Conservation (phyloP, 1,284 basidiomycete species). For the Caloboletus firmus region DNA sequence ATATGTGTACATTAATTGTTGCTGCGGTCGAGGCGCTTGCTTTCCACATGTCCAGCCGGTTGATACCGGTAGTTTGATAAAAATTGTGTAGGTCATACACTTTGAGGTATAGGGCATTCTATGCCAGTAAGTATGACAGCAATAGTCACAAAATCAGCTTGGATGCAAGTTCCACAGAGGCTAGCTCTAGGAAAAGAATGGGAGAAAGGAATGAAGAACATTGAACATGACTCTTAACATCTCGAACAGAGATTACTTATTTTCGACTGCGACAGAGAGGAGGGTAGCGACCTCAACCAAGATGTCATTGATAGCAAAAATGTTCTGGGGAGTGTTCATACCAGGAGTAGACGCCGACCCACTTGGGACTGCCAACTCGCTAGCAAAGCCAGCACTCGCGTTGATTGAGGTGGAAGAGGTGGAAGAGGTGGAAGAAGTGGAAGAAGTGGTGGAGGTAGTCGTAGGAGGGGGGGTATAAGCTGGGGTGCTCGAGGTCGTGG, state of each 20-base stretch:
- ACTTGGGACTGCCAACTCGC: constrained; percentile 36
- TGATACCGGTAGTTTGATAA: constrained; percentile 7
- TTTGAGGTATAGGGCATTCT: constrained; percentile 23
- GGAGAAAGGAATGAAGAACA: background rate
- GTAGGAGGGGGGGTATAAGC: constrained; percentile 29
- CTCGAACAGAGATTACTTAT: background rate
- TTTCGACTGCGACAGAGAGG: constrained; percentile 22
- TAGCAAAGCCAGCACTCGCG: constrained; percentile 18
- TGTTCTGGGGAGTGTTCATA: constrained; percentile 31
- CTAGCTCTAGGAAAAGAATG: constrained; percentile 7
- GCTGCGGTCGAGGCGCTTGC: background rate
- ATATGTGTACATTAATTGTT: background rate
- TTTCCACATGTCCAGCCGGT: background rate
- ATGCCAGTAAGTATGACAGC: constrained; percentile 7
- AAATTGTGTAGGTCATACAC: constrained; percentile 10
- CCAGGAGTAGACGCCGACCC: constrained; percentile 18
- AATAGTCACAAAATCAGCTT: background rate
- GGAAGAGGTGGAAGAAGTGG: constrained; percentile 26
- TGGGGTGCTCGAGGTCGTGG: constrained; percentile 23
- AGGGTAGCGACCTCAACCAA: constrained; percentile 41
- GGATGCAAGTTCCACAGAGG: constrained; percentile 2
- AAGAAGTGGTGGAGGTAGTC: constrained; percentile 19
- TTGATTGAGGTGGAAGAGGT: constrained; percentile 18
- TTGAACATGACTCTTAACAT: background rate
- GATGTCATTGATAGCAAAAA: constrained; percentile 38